Base-by-base conservation (phyloP, 2,329 filamentous ascomycete species). In the Ophiosphaerella herpotricha region DNA sequence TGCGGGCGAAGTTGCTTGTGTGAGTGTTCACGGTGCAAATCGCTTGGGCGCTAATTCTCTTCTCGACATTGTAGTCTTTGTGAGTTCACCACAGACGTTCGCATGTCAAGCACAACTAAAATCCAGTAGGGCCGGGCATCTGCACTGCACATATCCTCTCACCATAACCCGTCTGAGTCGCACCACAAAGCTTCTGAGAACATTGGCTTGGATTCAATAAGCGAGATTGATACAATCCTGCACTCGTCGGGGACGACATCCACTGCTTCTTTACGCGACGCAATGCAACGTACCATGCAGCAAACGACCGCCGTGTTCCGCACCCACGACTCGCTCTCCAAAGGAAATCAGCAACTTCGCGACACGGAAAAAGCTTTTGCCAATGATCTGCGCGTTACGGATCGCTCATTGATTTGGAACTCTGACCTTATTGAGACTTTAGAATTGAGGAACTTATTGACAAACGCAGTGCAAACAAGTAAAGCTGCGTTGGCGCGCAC, bases 391-490 rank as follows among this genome's bases (percentile, higher is more conserved):
- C 58, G 57, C 0, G 58, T 80, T 3, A 73, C 66, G 2, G 78
- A 80, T 50, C 68, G 71, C 44, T 74, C 68, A 14, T 60, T 80
- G 52, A 76, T 80, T n/a, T 80, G 78, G 78, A 80, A 80, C 51
- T 72, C 66, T 1, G 77, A 80, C 50, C 59, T 80, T 3, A 66
- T 80, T 2, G 78, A 80, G 60, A 78, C 77, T 8, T 64, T 80
- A 1, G 78, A 80, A 57, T 58, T 77, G 55, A 59, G 77, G 24
- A 80, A 80, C 61, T 46, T 80, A 3, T 58, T 80, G 9, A 78
- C 77, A 1, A 78, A 76, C 55, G 78, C 78, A 2, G 63, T 65
- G 23, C 77, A 80, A 61, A 80, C 77, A 23, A 77, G 75, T n/a
- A 74, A 72, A 48, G 68, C 70, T 13, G 78, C 77, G 18, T 51